Conservation (phyloP, 2,329 filamentous ascomycete genomes). For the Neonectria coccinea region DNA sequence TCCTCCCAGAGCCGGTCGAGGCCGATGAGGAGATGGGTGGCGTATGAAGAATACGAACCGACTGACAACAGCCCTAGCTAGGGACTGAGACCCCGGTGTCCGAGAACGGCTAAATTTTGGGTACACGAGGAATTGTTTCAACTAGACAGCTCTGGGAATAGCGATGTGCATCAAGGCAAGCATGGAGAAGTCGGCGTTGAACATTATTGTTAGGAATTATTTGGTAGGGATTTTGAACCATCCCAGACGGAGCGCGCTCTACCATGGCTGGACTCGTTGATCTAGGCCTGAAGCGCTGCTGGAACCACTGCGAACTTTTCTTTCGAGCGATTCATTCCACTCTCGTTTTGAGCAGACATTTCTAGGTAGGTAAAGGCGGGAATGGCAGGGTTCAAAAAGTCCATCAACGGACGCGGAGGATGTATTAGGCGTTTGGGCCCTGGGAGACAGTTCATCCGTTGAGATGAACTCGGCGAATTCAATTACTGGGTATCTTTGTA, state of each 20-base stretch:
- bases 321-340: conserved; percentile 36
- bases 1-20: conserved; percentile 57
- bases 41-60: conserved; percentile 25
- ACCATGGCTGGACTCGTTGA: not conserved
- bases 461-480: conserved; percentile 36
- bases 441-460: conserved; percentile 34
- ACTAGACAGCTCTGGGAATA: conserved; percentile 20
- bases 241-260: not conserved
- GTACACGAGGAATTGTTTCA: conserved; percentile 10
- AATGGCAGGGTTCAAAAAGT: conserved; percentile 31
- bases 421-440: conserved; percentile 37
- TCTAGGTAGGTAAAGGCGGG: conserved; percentile 37
- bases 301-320: conserved; percentile 22
- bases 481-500: conserved; percentile 44
- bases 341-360: conserved; percentile 37
- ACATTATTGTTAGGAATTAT: conserved; percentile 13
- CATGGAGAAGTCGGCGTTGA: conserved; percentile 24
- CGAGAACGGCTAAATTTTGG: not conserved
- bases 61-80: not conserved
- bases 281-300: conserved; percentile 2
- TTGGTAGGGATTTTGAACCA: conserved; percentile 4
- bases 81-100: not conserved
- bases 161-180: conserved; percentile 21
- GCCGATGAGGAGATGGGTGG: conserved; percentile 51
- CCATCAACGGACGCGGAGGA: conserved; percentile 29